Conservation (phyloP, 2,329 filamentous ascomycete genomes). For the Paraphaeosphaeria minitans region DNA sequence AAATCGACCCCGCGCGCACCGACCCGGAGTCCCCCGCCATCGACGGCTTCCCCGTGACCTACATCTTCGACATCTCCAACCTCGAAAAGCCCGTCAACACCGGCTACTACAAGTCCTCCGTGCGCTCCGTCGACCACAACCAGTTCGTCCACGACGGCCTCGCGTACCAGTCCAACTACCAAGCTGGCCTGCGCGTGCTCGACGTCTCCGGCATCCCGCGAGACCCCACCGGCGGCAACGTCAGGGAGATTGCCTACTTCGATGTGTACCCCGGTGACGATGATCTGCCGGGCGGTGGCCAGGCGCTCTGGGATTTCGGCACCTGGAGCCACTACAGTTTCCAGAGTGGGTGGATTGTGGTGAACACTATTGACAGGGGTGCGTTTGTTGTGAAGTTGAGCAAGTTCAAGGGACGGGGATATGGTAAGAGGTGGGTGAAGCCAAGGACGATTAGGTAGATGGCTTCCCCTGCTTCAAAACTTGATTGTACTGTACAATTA, state of each 20-base stretch:
- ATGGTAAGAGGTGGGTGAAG: constrained; percentile 27
- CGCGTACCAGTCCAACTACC: constrained; percentile 52
- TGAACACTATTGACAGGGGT: constrained; percentile 57
- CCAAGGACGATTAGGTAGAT: constrained; percentile 1
- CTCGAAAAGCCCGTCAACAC: constrained; percentile 45
- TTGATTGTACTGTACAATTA: no score
- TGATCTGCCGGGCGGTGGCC: constrained; percentile 38
- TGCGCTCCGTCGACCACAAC: constrained; percentile 52
- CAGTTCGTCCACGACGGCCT: constrained; percentile 51
- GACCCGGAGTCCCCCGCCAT: constrained; percentile 32
- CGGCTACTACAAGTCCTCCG: constrained; percentile 50
- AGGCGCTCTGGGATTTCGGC: constrained; percentile 48
- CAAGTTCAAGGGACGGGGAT: constrained; percentile 25
- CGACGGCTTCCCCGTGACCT: constrained; percentile 45
- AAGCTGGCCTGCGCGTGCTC: constrained; percentile 50
- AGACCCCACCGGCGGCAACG: constrained; percentile 42
- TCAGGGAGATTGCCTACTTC: constrained; percentile 52
- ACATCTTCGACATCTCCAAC: constrained; percentile 46
- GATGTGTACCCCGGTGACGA: constrained; percentile 51
- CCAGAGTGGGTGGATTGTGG: constrained; percentile 50
- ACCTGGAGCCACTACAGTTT: constrained; percentile 52
- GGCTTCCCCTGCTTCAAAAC: no score
- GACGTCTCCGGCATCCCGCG: constrained; percentile 49
- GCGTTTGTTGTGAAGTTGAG: constrained; percentile 43
- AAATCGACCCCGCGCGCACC: constrained; percentile 34